These are phyloP conservation scores for Penicillium italicum DNA, from an alignment of 2,329 filamentous ascomycete species.

Conservation along the genomic window DNA sequence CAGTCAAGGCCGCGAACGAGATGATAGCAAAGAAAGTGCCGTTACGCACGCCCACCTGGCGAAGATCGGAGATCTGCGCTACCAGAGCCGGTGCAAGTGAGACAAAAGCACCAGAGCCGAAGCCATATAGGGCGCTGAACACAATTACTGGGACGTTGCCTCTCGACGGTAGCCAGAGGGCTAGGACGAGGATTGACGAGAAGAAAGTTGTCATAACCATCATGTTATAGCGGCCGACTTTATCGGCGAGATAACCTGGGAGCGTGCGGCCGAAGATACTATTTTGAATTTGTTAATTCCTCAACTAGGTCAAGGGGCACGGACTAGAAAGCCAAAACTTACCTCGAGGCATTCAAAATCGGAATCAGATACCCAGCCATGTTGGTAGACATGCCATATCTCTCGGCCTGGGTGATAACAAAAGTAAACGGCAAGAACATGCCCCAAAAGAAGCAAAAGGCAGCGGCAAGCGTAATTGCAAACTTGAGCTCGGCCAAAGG, in stretches of 20 bases:
- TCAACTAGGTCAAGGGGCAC: background rate
- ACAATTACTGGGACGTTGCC: slow-evolving; percentile 58
- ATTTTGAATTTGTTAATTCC: background rate
- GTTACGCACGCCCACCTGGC: slow-evolving; percentile 65
- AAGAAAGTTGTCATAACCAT: slow-evolving; percentile 48
- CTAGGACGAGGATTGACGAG: slow-evolving; percentile 36
- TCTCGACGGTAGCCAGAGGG: slow-evolving; percentile 54
- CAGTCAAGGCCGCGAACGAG: slow-evolving; percentile 61
- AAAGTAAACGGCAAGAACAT: slow-evolving; percentile 59
- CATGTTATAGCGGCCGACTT: slow-evolving; percentile 36
- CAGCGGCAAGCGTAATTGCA: slow-evolving; percentile 17
- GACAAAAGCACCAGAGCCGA: slow-evolving; percentile 64
- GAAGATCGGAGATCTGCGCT: slow-evolving; percentile 67
- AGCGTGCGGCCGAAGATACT: slow-evolving; percentile 36
- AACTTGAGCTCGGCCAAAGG: slow-evolving; percentile 26
- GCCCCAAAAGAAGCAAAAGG: slow-evolving; percentile 51
- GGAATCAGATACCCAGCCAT: slow-evolving; percentile 53
- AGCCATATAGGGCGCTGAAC: slow-evolving; percentile 67
- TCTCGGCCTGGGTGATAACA: slow-evolving; percentile 46
- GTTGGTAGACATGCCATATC: slow-evolving; percentile 49
- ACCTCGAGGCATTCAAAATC: slow-evolving; percentile 52
- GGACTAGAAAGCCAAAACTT: slow-evolving; percentile 7
- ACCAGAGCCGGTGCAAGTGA: slow-evolving; percentile 61
- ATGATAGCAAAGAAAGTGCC: slow-evolving; percentile 62
- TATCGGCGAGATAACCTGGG: slow-evolving; percentile 32